A percentile compares a stretch with the other conserved stretches of the same genome.
phyloP scores from a whole-genome alignment of 2,329 filamentous ascomycete species.

The Nigrograna mackinnonii region DNA sequence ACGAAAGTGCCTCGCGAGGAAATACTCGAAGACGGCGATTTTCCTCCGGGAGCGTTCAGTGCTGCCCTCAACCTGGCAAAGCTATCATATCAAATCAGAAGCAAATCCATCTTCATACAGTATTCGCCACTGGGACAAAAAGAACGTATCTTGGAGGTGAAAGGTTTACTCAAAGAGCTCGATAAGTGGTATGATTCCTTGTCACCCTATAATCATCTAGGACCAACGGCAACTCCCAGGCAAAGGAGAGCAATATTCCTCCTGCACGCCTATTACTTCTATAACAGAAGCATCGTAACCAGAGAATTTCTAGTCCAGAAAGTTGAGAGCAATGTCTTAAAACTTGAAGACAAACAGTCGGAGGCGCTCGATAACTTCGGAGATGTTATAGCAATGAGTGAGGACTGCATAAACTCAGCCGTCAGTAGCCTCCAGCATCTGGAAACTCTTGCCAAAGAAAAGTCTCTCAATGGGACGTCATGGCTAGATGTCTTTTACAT shows the following conservation, averaged over 20 bases:
- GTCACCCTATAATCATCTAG: constrained; percentile 14
- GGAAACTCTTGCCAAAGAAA: constrained; percentile 12
- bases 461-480: constrained; percentile 20
- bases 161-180: constrained; percentile 21
- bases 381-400: constrained; percentile 11
- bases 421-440: constrained; percentile 24
- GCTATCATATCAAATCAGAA: constrained; percentile 23
- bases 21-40: constrained; percentile 6
- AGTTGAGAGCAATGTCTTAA: neutral
- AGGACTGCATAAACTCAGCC: constrained; percentile 30
- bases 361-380: neutral
- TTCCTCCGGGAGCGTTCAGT: constrained; percentile 18
- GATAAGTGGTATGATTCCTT: constrained; percentile 18
- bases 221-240: constrained; percentile 10
- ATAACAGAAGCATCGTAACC: neutral
- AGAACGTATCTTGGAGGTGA: constrained; percentile 7
- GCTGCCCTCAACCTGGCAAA: constrained; percentile 12
- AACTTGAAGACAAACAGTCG: neutral
- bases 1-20: constrained; percentile 21
- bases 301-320: neutral
- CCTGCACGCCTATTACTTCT: constrained; percentile 21
- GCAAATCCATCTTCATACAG: constrained; percentile 21
- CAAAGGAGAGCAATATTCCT: constrained; percentile 19
- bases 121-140: neutral
- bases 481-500: constrained; percentile 29